phyloP scores from a whole-genome alignment of 495 filamentous ascomycete species.

The Friedmanniomyces simplex region DNA sequence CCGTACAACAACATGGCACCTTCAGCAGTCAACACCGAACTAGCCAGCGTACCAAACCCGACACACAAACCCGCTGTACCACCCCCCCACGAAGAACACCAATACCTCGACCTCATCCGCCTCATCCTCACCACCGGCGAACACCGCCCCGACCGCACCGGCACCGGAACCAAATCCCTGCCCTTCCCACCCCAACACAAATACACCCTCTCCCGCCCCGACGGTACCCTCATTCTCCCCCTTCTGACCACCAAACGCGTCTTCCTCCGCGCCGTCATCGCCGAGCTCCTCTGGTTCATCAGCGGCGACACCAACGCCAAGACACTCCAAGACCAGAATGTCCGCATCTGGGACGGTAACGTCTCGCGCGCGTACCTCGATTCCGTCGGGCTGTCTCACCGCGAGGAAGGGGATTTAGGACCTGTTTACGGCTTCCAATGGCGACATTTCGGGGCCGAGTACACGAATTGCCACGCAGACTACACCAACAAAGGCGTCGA shows the following conservation, averaged over 20 bases:
- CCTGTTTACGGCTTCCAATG: slow-evolving; percentile 99
- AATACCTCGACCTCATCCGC: slow-evolving; percentile 45
- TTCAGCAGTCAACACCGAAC: slow-evolving; percentile 5
- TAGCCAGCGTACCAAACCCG: neutral
- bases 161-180: slow-evolving; percentile 81
- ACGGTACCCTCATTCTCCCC: slow-evolving; percentile 57
- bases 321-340: slow-evolving; percentile 59
- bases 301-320: slow-evolving; percentile 66
- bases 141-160: slow-evolving; percentile 77
- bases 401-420: slow-evolving; percentile 78
- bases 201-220: slow-evolving; percentile 63
- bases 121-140: slow-evolving; percentile 67
- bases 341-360: slow-evolving; percentile 99
- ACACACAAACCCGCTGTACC: neutral
- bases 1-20: slow-evolving; percentile 14
- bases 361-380: slow-evolving; percentile 84
- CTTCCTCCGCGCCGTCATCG: slow-evolving; percentile 80
- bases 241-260: slow-evolving; percentile 96
- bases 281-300: slow-evolving; percentile 96
- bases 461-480: slow-evolving; percentile 65
- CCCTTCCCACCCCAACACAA: slow-evolving; percentile 79
- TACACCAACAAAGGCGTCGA: slow-evolving; percentile 86
- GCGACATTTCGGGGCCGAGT: slow-evolving; percentile 93
- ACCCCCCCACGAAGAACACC: slow-evolving; percentile 31
- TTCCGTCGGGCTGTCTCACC: slow-evolving; percentile 63